Evolutionary conservation across 441 rosid species (phyloP).

Genomic region (Populus tomentosa): DNA sequence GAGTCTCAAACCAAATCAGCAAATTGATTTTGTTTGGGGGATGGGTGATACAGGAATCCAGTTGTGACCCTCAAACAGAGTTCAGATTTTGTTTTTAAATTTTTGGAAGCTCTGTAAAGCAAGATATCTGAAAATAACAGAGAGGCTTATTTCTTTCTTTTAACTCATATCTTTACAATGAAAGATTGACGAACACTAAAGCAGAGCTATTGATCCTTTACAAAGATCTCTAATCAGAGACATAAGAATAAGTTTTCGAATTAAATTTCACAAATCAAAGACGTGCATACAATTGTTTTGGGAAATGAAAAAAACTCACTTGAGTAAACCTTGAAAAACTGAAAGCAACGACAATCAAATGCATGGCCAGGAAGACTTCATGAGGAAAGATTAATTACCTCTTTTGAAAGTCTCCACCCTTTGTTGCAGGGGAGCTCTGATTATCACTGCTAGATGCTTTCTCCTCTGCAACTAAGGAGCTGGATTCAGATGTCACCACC

Average conservation of each 20-base stretch:
- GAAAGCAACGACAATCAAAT: neutral
- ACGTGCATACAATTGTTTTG: neutral
- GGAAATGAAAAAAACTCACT: neutral
- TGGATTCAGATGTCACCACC: constrained; percentile 68
- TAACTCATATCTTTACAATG: neutral
- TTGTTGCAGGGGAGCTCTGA: constrained; percentile 38
- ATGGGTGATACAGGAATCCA: neutral
- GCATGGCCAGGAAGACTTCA: neutral
- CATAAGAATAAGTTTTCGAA: neutral
- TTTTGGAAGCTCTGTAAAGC: neutral
- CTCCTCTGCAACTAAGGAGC: constrained; percentile 70
- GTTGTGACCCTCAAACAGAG: neutral
- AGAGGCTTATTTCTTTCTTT: neutral
- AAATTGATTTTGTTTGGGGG: neutral
- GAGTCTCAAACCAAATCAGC: too few relatives aligned
- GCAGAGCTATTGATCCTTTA: neutral
- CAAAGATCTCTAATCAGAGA: neutral
- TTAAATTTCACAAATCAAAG: neutral
- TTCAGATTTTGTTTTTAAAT: too few relatives aligned
- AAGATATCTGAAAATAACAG: neutral
- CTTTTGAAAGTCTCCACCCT: constrained; percentile 37
- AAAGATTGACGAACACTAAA: neutral
- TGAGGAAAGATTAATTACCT: constrained; percentile 37
- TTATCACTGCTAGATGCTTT: constrained; percentile 64
- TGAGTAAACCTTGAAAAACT: neutral